Conservation (phyloP, 495 filamentous ascomycete species). For the Sabuloglossum arenarium region DNA sequence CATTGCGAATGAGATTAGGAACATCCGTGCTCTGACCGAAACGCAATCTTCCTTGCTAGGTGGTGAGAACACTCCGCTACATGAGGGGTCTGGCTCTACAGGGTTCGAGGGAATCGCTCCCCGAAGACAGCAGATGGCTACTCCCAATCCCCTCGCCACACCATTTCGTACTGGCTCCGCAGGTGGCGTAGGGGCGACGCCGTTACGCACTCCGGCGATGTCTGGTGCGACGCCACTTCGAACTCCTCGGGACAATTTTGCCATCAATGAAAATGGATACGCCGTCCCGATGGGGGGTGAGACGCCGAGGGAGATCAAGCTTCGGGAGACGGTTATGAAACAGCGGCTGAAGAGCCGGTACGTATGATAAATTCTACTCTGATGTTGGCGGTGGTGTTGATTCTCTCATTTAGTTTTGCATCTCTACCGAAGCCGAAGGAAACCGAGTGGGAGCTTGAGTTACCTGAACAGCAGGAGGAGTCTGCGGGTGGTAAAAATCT, state of each 20-base stretch:
- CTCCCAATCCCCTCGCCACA: constrained; percentile 88
- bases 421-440: constrained; percentile 80
- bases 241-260: constrained; percentile 77
- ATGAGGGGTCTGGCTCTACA: constrained; percentile 62
- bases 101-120: constrained; percentile 78
- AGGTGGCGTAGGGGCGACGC: constrained; percentile 52
- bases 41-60: constrained; percentile 91
- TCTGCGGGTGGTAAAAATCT: constrained; percentile 26
- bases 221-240: constrained; percentile 73
- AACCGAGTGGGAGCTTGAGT: constrained; percentile 75
- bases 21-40: constrained; percentile 80
- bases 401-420: constrained; percentile 31
- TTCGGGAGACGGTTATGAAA: constrained; percentile 48
- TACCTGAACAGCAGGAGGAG: constrained; percentile 69
- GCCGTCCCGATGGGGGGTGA: constrained; percentile 47
- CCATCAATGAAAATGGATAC: constrained; percentile 48
- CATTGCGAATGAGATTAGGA: constrained; percentile 89
- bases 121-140: constrained; percentile 57
- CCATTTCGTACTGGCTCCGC: constrained; percentile 48
- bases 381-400: neutral
- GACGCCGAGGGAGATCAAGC: constrained; percentile 58
- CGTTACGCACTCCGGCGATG: constrained; percentile 30
- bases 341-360: constrained; percentile 38
- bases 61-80: constrained; percentile 78
- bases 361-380: neutral